Conservation (phyloP, 495 filamentous ascomycete genomes). For the Neurospora sp. region DNA sequence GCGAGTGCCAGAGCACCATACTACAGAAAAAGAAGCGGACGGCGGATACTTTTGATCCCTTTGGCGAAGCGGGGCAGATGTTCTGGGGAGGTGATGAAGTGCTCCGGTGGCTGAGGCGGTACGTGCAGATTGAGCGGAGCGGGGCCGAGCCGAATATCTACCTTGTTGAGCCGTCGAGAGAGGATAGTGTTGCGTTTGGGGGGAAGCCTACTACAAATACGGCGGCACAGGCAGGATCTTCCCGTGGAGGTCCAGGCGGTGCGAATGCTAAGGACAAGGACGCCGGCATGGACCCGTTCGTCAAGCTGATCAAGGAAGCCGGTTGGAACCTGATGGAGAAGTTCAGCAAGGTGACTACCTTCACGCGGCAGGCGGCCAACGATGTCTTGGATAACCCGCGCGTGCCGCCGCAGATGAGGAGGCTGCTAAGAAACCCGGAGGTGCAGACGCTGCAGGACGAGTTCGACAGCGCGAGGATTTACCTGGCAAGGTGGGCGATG, state of each 20-base stretch:
- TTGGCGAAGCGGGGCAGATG: slow-evolving; percentile 69
- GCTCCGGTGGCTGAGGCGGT: slow-evolving; percentile 76
- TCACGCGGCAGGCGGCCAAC: slow-evolving; percentile 83
- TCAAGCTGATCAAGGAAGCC: slow-evolving; percentile 90
- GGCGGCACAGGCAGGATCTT: slow-evolving; percentile 3
- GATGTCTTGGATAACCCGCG: slow-evolving; percentile 83
- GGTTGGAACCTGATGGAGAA: slow-evolving; percentile 93
- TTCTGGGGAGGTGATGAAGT: slow-evolving; percentile 99
- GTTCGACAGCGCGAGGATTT: slow-evolving; percentile 90
- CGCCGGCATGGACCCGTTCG: slow-evolving; percentile 88
- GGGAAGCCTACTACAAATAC: slow-evolving; percentile 36
- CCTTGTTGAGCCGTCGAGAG: slow-evolving; percentile 73
- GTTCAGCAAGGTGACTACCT: slow-evolving; percentile 91
- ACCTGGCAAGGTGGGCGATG: slow-evolving; percentile 96
- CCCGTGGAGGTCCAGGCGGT: slow-evolving; percentile 12
- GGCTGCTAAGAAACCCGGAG: slow-evolving; percentile 82
- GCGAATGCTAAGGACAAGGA: slow-evolving; percentile 31
- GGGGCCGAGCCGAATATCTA: slow-evolving; percentile 80
- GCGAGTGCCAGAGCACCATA: slow-evolving; percentile 91
- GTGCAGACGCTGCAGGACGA: slow-evolving; percentile 93
- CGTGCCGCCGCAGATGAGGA: slow-evolving; percentile 74
- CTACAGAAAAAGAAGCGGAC: slow-evolving; percentile 80
- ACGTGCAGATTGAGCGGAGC: slow-evolving; percentile 72
- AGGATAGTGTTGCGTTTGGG: slow-evolving; percentile 77
- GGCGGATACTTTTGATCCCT: slow-evolving; percentile 80